Evolutionary conservation across 2,329 filamentous ascomycete species (phyloP), one percentile per base, ranked within the genome.

Genomic region (Penicillium sp.): DNA sequence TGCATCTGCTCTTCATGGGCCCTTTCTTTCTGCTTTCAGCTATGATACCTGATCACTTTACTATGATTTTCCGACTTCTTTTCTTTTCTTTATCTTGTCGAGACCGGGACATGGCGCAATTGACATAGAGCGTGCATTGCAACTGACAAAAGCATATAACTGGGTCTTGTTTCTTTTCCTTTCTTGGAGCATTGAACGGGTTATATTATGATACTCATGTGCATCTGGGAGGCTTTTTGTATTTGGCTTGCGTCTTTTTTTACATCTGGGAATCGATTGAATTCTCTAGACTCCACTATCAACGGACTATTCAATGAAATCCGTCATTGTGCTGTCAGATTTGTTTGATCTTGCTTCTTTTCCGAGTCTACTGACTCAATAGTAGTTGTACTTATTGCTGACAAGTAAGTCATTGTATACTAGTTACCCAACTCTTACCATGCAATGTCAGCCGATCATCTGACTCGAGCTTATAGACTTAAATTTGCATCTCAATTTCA

Each of bases 111-210:
- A 43, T 42, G 59, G 59, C 58, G 59, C 57, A 59, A 50, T 50
- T 56, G 27, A 41, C 42, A 61, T 61, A 62, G 58, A 62, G 40
- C 54, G 54, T 59, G 57, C 56, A 61, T 61, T 58, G 51, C 51
- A 48, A 51, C 44, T 13, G 39, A 53, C 51, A 53, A 54, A 55
- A 54, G 54, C 51, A 55, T 57, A 44, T 44, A 47, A 44, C 29
- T 39, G 49, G 51, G 50, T 44, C 34, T 42, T 45, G 13, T 44
- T 42, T 42, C 39, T 45, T 32, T 27, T 35, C 32, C 46, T 52
- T 43, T 39, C 37, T 50, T 50, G 50, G 48, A 52, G 53, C 54
- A 59, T 59, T 47, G 47, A 44, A 53, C 47, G 42, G 48, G 51
- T 49, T 49, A 50, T 48, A 49, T 55, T 39, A 50, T 50, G 42